Evolutionary conservation across 2,329 filamentous ascomycete genomes (phyloP).

Genomic region (Alternaria infectoria): DNA sequence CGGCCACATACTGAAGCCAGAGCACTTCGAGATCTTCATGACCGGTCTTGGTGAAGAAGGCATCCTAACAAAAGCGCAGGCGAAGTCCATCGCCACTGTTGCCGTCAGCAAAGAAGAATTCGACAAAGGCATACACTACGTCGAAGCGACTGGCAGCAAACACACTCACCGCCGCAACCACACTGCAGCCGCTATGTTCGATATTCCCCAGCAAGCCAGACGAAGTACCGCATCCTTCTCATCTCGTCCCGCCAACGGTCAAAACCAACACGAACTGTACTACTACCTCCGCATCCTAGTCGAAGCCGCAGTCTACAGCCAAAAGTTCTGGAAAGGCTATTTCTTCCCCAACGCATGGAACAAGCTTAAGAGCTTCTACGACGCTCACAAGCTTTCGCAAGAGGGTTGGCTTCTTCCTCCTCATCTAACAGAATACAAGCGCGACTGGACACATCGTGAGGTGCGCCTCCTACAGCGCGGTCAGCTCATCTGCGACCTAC

Average conservation of each 20-base stretch:
- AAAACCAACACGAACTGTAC: background rate
- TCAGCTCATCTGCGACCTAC: constrained; percentile 5
- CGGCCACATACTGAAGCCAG: constrained; percentile 1
- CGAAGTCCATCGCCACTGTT: background rate
- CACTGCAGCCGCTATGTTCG: constrained; percentile 3
- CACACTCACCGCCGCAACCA: background rate
- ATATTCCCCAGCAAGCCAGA: constrained; percentile 1
- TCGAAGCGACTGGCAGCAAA: background rate
- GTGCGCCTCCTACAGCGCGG: constrained; percentile 16
- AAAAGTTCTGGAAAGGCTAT: constrained; percentile 17
- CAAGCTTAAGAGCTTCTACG: constrained; percentile 12
- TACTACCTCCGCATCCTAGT: constrained; percentile 12
- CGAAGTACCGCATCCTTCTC: background rate
- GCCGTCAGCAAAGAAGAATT: constrained; percentile 9
- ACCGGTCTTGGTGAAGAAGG: constrained; percentile 5
- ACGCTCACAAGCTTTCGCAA: constrained; percentile 6
- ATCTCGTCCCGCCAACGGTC: background rate
- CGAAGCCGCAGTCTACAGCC: constrained; percentile 23
- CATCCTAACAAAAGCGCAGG: constrained; percentile 6
- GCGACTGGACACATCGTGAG: constrained; percentile 18
- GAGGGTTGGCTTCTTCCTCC: background rate
- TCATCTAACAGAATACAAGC: constrained; percentile 10
- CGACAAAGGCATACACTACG: constrained; percentile 2
- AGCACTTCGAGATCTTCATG: constrained; percentile 17
- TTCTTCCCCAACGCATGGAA: constrained; percentile 13